phyloP scores from a whole-genome alignment of 2,329 filamentous ascomycete species.

The Falciphora oryzae region DNA sequence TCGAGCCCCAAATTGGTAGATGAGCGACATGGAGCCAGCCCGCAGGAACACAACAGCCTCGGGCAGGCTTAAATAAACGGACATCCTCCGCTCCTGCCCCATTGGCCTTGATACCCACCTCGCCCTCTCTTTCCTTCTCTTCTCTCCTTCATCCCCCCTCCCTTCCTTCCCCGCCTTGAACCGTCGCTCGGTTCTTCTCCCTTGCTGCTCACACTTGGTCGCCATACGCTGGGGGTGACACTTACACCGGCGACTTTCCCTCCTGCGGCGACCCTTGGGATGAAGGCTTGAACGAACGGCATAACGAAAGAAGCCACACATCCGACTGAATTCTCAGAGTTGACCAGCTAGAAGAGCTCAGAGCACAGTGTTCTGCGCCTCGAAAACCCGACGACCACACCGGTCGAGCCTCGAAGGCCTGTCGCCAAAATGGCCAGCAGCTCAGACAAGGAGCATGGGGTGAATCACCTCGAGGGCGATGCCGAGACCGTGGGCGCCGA shows the following conservation, averaged over 20 bases:
- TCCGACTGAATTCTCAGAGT: too few species aligned
- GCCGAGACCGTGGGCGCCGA: constrained; percentile 5
- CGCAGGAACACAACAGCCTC: background rate
- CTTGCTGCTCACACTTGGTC: background rate
- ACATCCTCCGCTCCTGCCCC: too few species aligned
- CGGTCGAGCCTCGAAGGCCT: background rate
- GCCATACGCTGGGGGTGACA: too few species aligned
- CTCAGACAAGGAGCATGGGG: constrained; percentile 5
- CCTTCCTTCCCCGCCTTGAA: background rate
- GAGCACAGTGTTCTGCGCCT: background rate
- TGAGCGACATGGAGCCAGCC: too few species aligned
- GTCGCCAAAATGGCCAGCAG: background rate
- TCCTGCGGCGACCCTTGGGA: background rate
- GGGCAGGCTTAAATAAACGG: background rate
- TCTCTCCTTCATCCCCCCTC: background rate
- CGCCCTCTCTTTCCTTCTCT: background rate
- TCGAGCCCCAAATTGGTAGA: background rate
- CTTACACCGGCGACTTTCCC: background rate
- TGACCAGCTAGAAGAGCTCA: too few species aligned
- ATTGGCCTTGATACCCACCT: background rate
- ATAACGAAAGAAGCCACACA: too few species aligned
- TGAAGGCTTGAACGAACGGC: background rate
- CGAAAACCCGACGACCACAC: background rate
- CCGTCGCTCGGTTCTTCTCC: background rate
- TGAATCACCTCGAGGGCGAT: constrained; percentile 7